Evolutionary conservation across 2,329 filamentous ascomycete species (phyloP).

Genomic region (Dendryphion nanum): DNA sequence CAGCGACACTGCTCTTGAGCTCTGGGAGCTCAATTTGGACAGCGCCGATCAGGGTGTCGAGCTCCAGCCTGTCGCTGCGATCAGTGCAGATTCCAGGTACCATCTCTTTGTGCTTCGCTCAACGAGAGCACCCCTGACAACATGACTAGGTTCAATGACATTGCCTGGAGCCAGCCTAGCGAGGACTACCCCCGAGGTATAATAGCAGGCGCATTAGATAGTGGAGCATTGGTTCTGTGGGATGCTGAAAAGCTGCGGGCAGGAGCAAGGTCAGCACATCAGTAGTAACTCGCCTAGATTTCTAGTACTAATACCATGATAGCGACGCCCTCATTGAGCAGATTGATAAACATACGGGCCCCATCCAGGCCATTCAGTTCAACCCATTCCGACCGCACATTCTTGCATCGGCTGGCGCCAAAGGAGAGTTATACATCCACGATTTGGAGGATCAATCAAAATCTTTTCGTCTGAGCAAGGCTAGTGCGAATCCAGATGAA

Average conservation of each 20-base stretch:
- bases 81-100: constrained; percentile 88
- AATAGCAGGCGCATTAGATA: constrained; percentile 93
- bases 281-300: constrained; percentile 45
- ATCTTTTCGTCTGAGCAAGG: constrained; percentile 84
- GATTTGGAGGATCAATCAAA: constrained; percentile 87
- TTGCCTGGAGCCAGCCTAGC: constrained; percentile 86
- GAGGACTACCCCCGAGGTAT: constrained; percentile 79
- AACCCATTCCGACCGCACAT: constrained; percentile 90
- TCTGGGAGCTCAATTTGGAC: constrained; percentile 91
- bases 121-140: no score
- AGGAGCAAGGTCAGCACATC: constrained; percentile 48
- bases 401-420: constrained; percentile 86
- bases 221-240: constrained; percentile 90
- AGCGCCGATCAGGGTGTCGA: constrained; percentile 73
- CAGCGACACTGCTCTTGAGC: constrained; percentile 91
- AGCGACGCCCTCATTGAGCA: constrained; percentile 80
- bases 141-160: constrained; percentile 79
- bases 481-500: constrained; percentile 86
- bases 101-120: no score
- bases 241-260: constrained; percentile 71
- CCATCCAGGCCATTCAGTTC: constrained; percentile 94
- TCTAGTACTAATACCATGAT: constrained; percentile 25
- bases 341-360: constrained; percentile 84
- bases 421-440: constrained; percentile 95
- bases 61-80: constrained; percentile 78